Evolutionary conservation across 2,329 filamentous ascomycete species (phyloP).

Genomic region (Chaetomium sp.): DNA sequence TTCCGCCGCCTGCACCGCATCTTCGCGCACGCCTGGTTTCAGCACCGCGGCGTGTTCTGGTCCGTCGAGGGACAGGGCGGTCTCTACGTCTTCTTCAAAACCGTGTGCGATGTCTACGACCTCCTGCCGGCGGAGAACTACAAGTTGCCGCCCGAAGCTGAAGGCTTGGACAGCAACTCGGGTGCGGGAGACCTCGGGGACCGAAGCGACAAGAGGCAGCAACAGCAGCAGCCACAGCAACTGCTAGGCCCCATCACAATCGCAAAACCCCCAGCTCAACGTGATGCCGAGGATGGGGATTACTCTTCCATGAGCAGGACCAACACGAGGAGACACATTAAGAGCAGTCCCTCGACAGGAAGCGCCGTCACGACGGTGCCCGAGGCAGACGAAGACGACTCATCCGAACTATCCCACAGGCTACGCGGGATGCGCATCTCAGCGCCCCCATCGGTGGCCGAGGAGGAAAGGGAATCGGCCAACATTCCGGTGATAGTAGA

Average conservation of each 20-base stretch:
- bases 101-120: slow-evolving; percentile 88
- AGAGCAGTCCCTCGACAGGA: slow-evolving; percentile 78
- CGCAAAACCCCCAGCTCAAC: slow-evolving; percentile 30
- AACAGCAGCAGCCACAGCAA: slow-evolving; percentile 26
- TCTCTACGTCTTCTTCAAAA: slow-evolving; percentile 95
- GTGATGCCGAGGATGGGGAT: slow-evolving; percentile 49
- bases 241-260: slow-evolving; percentile 27
- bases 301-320: slow-evolving; percentile 57
- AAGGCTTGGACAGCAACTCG: slow-evolving; percentile 65
- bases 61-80: slow-evolving; percentile 88
- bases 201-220: slow-evolving; percentile 18
- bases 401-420: slow-evolving; percentile 49
- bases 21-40: slow-evolving; percentile 98
- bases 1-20: slow-evolving; percentile 93
- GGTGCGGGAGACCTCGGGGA: slow-evolving; percentile 29
- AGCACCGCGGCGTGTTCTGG: slow-evolving; percentile 95
- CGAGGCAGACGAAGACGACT: slow-evolving; percentile 78
- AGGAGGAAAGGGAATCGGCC: slow-evolving; percentile 48
- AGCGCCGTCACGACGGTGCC: slow-evolving; percentile 79
- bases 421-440: slow-evolving; percentile 53
- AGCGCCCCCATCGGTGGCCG: slow-evolving; percentile 53
- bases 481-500: slow-evolving; percentile 48
- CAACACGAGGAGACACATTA: slow-evolving; percentile 79
- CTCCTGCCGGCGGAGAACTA: slow-evolving; percentile 93
- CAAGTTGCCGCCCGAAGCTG: slow-evolving; percentile 89